Percentiles rank a stretch among this genome's conserved stretches.
Conservation (phyloP, 176 grass and related monocot species). For the Zea luxurians region DNA sequence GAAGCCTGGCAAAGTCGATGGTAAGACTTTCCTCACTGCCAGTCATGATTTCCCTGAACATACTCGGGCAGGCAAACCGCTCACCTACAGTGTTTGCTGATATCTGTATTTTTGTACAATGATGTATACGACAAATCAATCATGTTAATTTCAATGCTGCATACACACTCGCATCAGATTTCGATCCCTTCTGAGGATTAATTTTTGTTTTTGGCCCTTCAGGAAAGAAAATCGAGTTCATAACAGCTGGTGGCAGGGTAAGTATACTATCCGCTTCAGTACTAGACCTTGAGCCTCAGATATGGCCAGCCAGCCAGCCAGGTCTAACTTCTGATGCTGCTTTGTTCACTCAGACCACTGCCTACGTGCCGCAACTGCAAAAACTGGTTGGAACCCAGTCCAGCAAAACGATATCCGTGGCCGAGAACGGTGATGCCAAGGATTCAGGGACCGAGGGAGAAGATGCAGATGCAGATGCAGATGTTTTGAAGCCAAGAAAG, state of each 20-base stretch:
- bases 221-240: slow-evolving; percentile 96
- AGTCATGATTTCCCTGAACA: slow-evolving; percentile 8
- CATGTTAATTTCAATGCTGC: neutral
- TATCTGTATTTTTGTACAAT: slow-evolving; percentile 23
- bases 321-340: slow-evolving; percentile 6
- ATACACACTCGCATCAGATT: neutral
- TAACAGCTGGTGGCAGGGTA: slow-evolving; percentile 90
- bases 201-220: slow-evolving; percentile 40
- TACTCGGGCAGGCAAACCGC: neutral
- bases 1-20: slow-evolving; percentile 71
- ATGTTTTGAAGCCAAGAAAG: slow-evolving; percentile 42
- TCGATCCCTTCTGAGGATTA: slow-evolving; percentile 26
- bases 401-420: slow-evolving; percentile 9
- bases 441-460: slow-evolving; percentile 27
- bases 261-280: slow-evolving; percentile 22
- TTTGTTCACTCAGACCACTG: slow-evolving; percentile 61
- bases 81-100: neutral
- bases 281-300: slow-evolving; percentile 8
- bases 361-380: slow-evolving; percentile 79
- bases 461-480: slow-evolving; percentile 7
- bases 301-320: neutral
- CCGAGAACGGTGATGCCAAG: slow-evolving; percentile 27
- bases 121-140: slow-evolving; percentile 3
- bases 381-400: slow-evolving; percentile 54
- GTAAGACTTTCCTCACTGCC: slow-evolving; percentile 40